phyloP scores from a whole-genome alignment of 495 filamentous ascomycete genomes.

The Lepraria neglecta region DNA sequence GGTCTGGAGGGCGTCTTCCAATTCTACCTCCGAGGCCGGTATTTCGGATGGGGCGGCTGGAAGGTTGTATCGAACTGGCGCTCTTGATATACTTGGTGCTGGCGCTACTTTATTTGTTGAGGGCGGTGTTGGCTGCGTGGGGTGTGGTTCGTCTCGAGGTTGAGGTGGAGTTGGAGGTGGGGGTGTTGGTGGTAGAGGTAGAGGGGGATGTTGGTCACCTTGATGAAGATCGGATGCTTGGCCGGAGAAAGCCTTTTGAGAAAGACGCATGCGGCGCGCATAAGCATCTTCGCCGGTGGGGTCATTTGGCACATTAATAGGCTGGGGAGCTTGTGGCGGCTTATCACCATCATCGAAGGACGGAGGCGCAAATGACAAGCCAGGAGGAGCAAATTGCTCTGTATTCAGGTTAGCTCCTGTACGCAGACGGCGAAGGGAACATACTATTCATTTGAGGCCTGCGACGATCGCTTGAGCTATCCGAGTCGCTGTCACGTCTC shows the following conservation, averaged over 20 bases:
- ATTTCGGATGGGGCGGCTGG: constrained; percentile 53
- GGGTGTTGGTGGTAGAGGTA: constrained; percentile 30
- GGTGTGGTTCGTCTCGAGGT: constrained; percentile 18
- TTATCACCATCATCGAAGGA: constrained; percentile 36
- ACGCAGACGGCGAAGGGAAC: constrained; percentile 25
- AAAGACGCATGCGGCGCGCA: constrained; percentile 53
- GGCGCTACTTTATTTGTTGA: constrained; percentile 31
- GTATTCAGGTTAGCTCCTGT: constrained; percentile 1
- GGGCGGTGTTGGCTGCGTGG: constrained; percentile 17
- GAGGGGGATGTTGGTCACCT: constrained; percentile 32
- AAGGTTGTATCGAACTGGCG: constrained; percentile 75
- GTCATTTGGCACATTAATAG: constrained; percentile 44
- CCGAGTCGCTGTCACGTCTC: constrained; percentile 47
- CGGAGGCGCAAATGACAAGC: constrained; percentile 68
- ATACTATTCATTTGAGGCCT: constrained; percentile 46
- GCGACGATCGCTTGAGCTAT: constrained; percentile 49
- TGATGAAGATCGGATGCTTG: constrained; percentile 16
- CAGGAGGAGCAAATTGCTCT: constrained; percentile 66
- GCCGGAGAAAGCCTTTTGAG: constrained; percentile 28
- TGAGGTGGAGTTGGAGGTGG: constrained; percentile 30
- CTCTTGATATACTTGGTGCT: constrained; percentile 65
- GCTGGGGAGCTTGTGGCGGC: constrained; percentile 36
- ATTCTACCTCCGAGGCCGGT: constrained; percentile 50
- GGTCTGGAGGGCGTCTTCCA: constrained; percentile 43
- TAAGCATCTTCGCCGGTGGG: constrained; percentile 67